A percentile compares a stretch with the other conserved stretches of the same genome.
Evolutionary conservation across 805 yeast species (phyloP).

Genomic region (Saccharomycodes ludwigii): DNA sequence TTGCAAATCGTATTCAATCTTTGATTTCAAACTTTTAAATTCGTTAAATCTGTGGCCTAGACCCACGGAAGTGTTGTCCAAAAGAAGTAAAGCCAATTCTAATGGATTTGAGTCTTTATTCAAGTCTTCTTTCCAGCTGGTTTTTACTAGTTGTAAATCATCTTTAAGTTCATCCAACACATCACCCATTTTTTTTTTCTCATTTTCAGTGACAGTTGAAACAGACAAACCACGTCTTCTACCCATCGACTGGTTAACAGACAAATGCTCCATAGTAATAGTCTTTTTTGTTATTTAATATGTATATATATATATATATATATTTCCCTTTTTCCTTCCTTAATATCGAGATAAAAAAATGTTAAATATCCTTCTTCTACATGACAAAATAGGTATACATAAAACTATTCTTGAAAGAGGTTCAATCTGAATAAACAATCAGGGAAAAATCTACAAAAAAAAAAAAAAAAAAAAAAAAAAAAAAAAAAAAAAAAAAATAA

Average conservation of each 20-base stretch:
- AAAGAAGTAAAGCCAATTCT: slow-evolving; percentile 68
- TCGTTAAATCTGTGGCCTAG: slow-evolving; percentile 61
- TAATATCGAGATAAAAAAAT: too few species aligned
- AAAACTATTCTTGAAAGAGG: too few species aligned
- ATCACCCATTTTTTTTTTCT: slow-evolving; percentile 18
- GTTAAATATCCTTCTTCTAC: too few species aligned
- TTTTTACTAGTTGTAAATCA: slow-evolving; percentile 22
- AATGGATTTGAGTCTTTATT: slow-evolving; percentile 61
- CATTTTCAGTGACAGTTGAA: slow-evolving; percentile 17
- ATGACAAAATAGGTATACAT: too few species aligned
- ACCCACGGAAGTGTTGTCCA: slow-evolving; percentile 88
- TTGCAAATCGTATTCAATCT: slow-evolving; percentile 46
- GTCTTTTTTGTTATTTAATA: too few species aligned
- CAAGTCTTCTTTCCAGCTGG: slow-evolving; percentile 38
- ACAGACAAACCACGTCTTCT: slow-evolving; percentile 22
- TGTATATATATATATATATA: too few species aligned
- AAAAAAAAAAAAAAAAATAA: too few species aligned
- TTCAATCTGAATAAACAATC: too few species aligned
- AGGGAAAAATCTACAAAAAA: too few species aligned
- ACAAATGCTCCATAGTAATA: slow-evolving; percentile 13
- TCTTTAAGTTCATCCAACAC: slow-evolving; percentile 18
- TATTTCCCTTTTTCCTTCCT: too few species aligned
- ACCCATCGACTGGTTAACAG: slow-evolving; percentile 7
- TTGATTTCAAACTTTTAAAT: slow-evolving; percentile 46
- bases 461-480: too few species aligned